Percentiles rank a stretch among this genome's conserved stretches.
Evolutionary conservation across 1,284 basidiomycete genomes (phyloP).

Genomic region (Austropuccinia psidii): DNA sequence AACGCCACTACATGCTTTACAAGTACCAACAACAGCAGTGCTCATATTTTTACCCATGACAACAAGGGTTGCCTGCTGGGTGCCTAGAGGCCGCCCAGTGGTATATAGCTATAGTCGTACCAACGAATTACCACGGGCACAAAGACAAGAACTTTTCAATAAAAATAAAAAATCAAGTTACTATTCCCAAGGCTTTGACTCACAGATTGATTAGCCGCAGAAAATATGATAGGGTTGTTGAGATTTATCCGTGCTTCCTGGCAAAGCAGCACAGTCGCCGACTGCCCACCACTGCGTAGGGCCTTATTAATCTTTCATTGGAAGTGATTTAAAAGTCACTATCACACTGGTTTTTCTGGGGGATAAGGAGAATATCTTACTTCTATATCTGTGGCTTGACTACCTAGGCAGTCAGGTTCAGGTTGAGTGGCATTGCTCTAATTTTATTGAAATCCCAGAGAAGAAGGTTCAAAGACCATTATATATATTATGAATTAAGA

Average conservation of each 20-base stretch:
- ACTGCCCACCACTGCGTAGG: not conserved
- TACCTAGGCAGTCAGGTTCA: not conserved
- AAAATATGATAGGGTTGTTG: not conserved
- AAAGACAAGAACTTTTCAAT: not conserved
- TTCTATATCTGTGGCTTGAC: not conserved
- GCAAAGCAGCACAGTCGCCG: not conserved
- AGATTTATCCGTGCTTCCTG: not conserved
- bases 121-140: no score
- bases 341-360: not conserved
- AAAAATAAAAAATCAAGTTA: not conserved
- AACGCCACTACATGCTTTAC: not conserved
- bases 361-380: not conserved
- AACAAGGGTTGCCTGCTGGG: not conserved
- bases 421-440: no score
- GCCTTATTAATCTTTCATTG: not conserved
- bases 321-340: no score
- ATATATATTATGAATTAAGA: no score
- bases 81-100: not conserved
- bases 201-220: not conserved
- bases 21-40: not conserved
- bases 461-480: no score
- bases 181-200: not conserved
- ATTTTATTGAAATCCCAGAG: no score
- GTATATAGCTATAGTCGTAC: not conserved
- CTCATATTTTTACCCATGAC: not conserved